These are phyloP conservation scores for Rhodomyrtus tomentosa DNA, from an alignment of 345 rosid genomes.

Conservation along the genomic window DNA sequence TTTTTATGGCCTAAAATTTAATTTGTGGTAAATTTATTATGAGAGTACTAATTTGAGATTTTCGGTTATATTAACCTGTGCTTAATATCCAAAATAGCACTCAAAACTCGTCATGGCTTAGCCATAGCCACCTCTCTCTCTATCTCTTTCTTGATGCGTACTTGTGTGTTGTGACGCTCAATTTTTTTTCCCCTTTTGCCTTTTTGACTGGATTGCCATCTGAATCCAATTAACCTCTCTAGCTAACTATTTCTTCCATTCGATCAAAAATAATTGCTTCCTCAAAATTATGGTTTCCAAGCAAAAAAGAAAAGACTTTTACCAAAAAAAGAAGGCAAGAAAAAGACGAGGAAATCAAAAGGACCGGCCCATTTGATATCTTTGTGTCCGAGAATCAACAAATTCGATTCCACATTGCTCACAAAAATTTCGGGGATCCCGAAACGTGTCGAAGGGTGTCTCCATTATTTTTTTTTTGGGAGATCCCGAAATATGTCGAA, in stretches of 20 bases:
- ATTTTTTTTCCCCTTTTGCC: too few species aligned
- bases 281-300: not conserved
- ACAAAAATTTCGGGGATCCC: too few species aligned
- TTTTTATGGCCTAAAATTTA: too few species aligned
- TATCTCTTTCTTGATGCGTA: not conserved
- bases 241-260: not conserved
- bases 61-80: too few species aligned
- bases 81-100: not conserved
- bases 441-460: slow-evolving; percentile 30
- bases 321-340: too few species aligned
- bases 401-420: too few species aligned
- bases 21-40: too few species aligned
- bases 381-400: too few species aligned
- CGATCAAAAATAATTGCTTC: too few species aligned
- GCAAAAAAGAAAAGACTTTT: too few species aligned
- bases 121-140: not conserved
- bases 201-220: not conserved
- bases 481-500: slow-evolving; percentile 35
- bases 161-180: not conserved
- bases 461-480: slow-evolving; percentile 14
- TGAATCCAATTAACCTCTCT: not conserved
- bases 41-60: too few species aligned
- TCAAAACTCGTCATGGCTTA: not conserved
- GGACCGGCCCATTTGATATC: too few species aligned
- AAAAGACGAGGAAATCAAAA: not conserved